phyloP scores from a whole-genome alignment of 192 early-diverging fungal species.

The Diversispora epigaea region DNA sequence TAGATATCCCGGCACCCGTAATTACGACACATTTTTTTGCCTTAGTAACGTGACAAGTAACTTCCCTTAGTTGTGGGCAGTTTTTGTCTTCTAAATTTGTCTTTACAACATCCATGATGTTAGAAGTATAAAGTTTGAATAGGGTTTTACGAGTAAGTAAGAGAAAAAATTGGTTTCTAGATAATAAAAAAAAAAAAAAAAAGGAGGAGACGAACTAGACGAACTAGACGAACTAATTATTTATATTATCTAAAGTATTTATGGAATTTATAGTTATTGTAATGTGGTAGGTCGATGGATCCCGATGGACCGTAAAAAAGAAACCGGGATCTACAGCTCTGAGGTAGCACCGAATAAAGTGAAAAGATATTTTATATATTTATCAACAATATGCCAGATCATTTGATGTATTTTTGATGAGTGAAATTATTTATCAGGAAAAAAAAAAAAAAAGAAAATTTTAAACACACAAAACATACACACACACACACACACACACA shows the following conservation, averaged over 20 bases:
- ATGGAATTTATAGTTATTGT: background rate
- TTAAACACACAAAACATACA: no score
- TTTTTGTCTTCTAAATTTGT: background rate
- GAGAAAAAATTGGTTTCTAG: background rate
- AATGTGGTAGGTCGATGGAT: background rate
- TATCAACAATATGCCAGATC: background rate
- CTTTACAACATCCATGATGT: background rate
- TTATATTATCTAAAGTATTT: background rate
- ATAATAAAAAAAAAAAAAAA: background rate
- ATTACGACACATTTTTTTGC: slow-evolving; percentile 65
- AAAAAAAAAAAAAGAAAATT: no score
- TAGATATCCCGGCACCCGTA: slow-evolving; percentile 90
- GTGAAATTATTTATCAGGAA: background rate
- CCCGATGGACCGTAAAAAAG: background rate
- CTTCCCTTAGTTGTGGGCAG: background rate
- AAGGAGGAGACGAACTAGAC: background rate
- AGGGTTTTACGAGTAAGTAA: background rate
- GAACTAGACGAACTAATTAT: background rate
- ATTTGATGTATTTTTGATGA: background rate
- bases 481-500: no score
- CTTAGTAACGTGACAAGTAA: background rate
- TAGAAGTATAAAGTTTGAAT: background rate
- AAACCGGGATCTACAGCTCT: background rate
- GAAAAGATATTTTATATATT: background rate
- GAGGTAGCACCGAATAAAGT: background rate